A percentile compares a stretch with the other conserved stretches of the same genome.
These are phyloP conservation scores for Magnolia changhungtana DNA, from an alignment of 164 flowering plant species.

Conservation along the genomic window DNA sequence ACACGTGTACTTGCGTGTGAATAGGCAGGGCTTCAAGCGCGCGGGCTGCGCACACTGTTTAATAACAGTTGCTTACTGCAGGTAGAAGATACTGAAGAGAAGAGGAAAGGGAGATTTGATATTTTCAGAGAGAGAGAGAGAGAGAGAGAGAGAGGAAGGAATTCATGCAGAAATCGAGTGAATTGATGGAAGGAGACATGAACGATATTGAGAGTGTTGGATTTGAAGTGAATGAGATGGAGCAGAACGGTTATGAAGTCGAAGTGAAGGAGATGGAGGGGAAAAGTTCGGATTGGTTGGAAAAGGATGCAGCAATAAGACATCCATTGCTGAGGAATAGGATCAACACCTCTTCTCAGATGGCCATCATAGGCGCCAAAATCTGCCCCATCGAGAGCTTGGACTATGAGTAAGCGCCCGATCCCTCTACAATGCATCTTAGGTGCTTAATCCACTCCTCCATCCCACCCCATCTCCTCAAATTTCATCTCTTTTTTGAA, in stretches of 20 bases:
- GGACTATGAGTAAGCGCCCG: slow-evolving; percentile 65
- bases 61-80: background rate
- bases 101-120: background rate
- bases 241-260: slow-evolving; percentile 14
- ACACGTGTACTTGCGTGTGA: no score
- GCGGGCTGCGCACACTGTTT: no score
- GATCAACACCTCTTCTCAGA: slow-evolving; percentile 62
- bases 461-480: background rate
- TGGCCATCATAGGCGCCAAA: slow-evolving; percentile 75
- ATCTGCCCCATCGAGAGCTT: slow-evolving; percentile 69
- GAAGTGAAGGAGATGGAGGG: background rate
- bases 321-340: slow-evolving; percentile 50
- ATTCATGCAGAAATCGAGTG: background rate
- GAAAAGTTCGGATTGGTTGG: slow-evolving; percentile 14
- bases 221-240: slow-evolving; percentile 18
- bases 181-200: slow-evolving; percentile 23
- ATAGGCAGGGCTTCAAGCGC: no score
- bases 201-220: slow-evolving; percentile 35
- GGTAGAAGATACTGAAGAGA: background rate
- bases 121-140: background rate
- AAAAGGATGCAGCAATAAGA: slow-evolving; percentile 16
- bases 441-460: background rate
- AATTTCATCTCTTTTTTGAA: background rate
- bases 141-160: background rate
- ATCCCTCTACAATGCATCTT: background rate